A percentile compares a stretch with the other conserved stretches of the same genome.
Conservation (phyloP, 257 asterid genomes). For the Scutellaria barbata region DNA sequence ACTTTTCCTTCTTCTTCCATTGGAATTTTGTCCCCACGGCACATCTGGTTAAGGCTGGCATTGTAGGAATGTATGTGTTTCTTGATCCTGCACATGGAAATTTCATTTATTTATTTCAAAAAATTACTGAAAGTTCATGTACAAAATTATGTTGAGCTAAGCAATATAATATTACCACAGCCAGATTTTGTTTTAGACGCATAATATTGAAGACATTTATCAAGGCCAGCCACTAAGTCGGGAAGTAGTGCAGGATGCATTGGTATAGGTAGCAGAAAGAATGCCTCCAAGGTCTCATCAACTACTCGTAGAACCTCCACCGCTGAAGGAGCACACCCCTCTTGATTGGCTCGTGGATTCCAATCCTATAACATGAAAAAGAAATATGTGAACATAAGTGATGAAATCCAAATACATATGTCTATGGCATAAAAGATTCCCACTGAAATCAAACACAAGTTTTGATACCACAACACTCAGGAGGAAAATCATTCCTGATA, state of each 20-base stretch:
- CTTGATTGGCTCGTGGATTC: conserved; percentile 84
- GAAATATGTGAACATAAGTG: neutral
- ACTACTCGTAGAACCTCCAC: conserved; percentile 82
- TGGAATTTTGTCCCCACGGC: conserved; percentile 62
- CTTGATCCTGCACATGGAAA: conserved; percentile 64
- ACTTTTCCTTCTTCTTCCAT: conserved; percentile 86
- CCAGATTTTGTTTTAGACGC: conserved; percentile 85
- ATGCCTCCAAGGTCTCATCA: conserved; percentile 92
- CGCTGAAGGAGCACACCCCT: conserved; percentile 87
- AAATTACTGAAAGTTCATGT: conserved; percentile 16
- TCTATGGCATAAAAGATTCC: neutral
- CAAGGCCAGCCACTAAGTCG: conserved; percentile 79
- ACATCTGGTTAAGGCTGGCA: conserved; percentile 96
- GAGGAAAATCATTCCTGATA: neutral
- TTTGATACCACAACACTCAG: conserved; percentile 1
- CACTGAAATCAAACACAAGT: conserved; percentile 8
- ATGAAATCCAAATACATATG: neutral
- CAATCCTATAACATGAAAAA: conserved; percentile 59
- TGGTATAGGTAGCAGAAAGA: conserved; percentile 90
- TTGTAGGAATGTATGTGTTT: conserved; percentile 70
- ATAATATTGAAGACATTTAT: conserved; percentile 85
- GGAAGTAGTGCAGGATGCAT: conserved; percentile 96
- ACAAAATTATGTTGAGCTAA: conserved; percentile 1
- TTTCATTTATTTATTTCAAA: conserved; percentile 20
- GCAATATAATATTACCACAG: conserved; percentile 66